Evolutionary conservation across 768 basidiomycete species (phyloP), one percentile per base, ranked within the genome.

Genomic region (Auricularia sp.): DNA sequence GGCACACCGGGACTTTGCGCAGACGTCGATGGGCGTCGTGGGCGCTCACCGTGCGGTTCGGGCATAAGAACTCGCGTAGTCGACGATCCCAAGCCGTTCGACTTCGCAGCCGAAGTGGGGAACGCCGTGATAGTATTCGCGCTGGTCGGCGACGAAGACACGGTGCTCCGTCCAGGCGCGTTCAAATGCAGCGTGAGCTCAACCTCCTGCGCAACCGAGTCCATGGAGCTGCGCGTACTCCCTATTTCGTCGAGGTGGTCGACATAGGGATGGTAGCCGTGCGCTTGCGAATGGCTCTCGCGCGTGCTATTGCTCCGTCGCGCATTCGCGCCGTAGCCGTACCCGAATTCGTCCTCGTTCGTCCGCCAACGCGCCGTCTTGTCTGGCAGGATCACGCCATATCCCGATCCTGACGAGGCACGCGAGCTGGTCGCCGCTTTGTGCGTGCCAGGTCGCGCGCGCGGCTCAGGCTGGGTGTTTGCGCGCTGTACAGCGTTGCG

Each of bases 121-220:
- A 59, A 59, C 29, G 56, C 23, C 16, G 34, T 35, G 29, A 59
- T 18, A 29, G 56, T 59, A 18, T 18, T 59, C 8, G 56, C 56
- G 23, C 56, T 59, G 21, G 34, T 35, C 23, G 56, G 56, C 56
- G 56, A 10, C 42, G 35, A 53, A 21, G 36, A 42, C 7, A 21
- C 18, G 47, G 11, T 18, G 18, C 14, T 51, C 18, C 47, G 47
- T 18, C 6, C 18, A 18, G 21, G 47, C 47, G 47, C 47, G 47
- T 51, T 51, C 14, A 51, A 3, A 10, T 59, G 14, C 14, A 91
- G 76, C 10, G 88, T 91, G 64, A 77, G 83, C 65, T 80, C 82
- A 36, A 91, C 84, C 78, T 94, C 92, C 69, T 90, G 86, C 23
- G 91, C 89, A 34, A 94, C 86, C 66, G 90, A 92, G 73, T 94